phyloP scores from a whole-genome alignment of 768 basidiomycete genomes.

The Agrocybe pediades region DNA sequence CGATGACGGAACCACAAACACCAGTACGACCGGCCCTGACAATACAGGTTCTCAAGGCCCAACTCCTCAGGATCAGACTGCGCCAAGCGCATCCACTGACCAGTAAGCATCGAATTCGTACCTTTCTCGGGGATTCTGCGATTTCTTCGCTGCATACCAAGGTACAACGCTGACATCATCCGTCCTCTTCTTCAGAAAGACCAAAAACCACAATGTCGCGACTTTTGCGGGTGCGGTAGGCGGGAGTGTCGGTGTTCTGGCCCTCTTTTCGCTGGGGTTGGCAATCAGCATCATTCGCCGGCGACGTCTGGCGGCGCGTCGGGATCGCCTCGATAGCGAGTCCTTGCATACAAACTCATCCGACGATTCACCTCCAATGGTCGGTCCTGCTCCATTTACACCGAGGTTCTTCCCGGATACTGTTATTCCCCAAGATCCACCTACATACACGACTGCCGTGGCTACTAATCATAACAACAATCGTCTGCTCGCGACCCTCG shows the following conservation, averaged over 20 bases:
- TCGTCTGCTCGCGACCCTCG: conserved; percentile 18
- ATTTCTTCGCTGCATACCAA: conserved; percentile 1
- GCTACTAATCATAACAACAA: conserved; percentile 23
- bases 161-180: not conserved
- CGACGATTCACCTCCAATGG: conserved; percentile 42
- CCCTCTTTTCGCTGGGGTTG: conserved; percentile 46
- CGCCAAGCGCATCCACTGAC: conserved; percentile 25
- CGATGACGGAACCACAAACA: conserved; percentile 21
- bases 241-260: conserved; percentile 51
- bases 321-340: conserved; percentile 38
- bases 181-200: conserved; percentile 13
- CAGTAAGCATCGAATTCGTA: conserved; percentile 37
- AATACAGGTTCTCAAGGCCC: conserved; percentile 10
- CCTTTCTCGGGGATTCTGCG: conserved; percentile 29
- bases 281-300: conserved; percentile 53
- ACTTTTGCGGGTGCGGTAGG: conserved; percentile 60
- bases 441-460: conserved; percentile 20
- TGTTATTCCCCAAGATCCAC: conserved; percentile 36
- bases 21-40: conserved; percentile 10
- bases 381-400: conserved; percentile 49
- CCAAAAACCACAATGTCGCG: conserved; percentile 35
- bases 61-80: conserved; percentile 18
- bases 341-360: conserved; percentile 29
- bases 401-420: conserved; percentile 62
- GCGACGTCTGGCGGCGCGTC: conserved; percentile 38